Conservation (phyloP, 208 protist genomes). For the Wallacemonas sp. region DNA sequence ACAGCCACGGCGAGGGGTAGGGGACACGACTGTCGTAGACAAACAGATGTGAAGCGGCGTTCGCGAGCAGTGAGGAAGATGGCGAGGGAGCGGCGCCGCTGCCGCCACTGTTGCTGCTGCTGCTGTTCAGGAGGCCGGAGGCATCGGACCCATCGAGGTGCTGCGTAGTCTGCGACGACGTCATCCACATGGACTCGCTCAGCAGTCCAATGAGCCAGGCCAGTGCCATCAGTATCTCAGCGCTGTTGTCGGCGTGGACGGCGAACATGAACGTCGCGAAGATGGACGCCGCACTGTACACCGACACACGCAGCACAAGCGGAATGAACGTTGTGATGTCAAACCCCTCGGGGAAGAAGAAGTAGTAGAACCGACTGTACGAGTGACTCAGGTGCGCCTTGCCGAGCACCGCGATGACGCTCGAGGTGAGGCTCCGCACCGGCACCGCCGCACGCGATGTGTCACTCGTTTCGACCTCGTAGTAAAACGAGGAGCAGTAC, state of each 20-base stretch:
- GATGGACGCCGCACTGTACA: constrained; percentile 41
- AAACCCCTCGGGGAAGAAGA: constrained; percentile 45
- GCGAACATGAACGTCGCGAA: constrained; percentile 42
- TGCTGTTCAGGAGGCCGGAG: neutral
- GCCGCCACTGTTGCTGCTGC: constrained; percentile 8
- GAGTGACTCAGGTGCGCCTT: constrained; percentile 7
- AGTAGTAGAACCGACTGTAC: constrained; percentile 38
- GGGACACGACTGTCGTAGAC: constrained; percentile 14
- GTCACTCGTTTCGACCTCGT: constrained; percentile 11
- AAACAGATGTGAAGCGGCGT: constrained; percentile 6
- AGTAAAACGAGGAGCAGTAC: constrained; percentile 51
- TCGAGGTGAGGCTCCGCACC: constrained; percentile 4
- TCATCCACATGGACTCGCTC: constrained; percentile 61
- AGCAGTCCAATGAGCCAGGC: constrained; percentile 66
- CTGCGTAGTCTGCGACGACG: constrained; percentile 8
- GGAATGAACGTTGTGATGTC: constrained; percentile 44
- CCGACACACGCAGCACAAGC: constrained; percentile 38
- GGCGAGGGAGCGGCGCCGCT: neutral
- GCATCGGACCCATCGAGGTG: neutral
- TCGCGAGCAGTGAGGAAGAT: neutral
- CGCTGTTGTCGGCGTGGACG: constrained; percentile 42
- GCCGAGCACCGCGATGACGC: neutral
- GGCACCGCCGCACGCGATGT: neutral
- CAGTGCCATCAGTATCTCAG: constrained; percentile 65
- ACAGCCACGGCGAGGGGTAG: constrained; percentile 37